phyloP scores from a whole-genome alignment of 1,139 yeast genomes.

The Yamadazyma trypodendri region DNA sequence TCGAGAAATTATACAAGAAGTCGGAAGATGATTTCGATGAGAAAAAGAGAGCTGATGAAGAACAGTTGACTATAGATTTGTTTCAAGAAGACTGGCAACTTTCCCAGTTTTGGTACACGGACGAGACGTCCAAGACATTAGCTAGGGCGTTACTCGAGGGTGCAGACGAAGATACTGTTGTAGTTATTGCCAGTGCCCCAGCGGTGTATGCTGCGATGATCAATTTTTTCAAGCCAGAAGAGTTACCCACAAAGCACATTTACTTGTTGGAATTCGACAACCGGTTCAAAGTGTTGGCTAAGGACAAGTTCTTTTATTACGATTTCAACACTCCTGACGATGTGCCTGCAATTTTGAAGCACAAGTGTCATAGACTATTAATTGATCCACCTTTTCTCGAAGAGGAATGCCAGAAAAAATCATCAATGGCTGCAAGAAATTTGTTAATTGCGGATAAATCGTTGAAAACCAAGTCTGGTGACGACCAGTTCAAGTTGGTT shows the following conservation, averaged over 20 bases:
- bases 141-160: constrained; percentile 74
- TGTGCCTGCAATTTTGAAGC: constrained; percentile 55
- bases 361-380: constrained; percentile 69
- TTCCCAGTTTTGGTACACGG: constrained; percentile 87
- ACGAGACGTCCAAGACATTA: constrained; percentile 63
- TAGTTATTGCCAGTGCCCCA: constrained; percentile 85
- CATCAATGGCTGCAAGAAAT: constrained; percentile 66
- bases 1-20: constrained; percentile 52
- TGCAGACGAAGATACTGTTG: constrained; percentile 66
- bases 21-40: constrained; percentile 56
- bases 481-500: constrained; percentile 49
- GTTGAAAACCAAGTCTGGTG: constrained; percentile 39
- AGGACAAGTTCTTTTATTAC: constrained; percentile 63
- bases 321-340: constrained; percentile 72
- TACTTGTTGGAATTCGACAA: constrained; percentile 77
- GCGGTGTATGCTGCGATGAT: constrained; percentile 85
- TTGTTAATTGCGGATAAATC: constrained; percentile 45
- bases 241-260: constrained; percentile 64
- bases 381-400: constrained; percentile 90
- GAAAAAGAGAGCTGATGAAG: constrained; percentile 17
- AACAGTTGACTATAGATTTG: constrained; percentile 47
- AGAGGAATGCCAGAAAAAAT: constrained; percentile 75
- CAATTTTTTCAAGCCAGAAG: constrained; percentile 41
- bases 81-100: constrained; percentile 93
- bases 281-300: constrained; percentile 73